Conservation (phyloP, 179 eudicot species). For the Beta macrorhiza region DNA sequence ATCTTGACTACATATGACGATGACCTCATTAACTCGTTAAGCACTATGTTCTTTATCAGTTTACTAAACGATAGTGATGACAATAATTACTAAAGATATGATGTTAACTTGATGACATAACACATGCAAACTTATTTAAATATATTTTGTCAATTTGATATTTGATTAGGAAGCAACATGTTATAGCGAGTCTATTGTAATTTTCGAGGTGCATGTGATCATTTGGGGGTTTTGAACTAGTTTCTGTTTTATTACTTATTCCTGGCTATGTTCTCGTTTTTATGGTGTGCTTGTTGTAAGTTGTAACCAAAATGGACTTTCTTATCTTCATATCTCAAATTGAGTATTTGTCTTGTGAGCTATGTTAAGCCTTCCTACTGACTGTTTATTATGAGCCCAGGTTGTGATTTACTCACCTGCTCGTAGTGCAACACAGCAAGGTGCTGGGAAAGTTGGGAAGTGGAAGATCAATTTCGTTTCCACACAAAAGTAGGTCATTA, state of each 20-base stretch:
- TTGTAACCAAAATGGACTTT: background rate
- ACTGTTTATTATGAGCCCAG: slow-evolving; percentile 29
- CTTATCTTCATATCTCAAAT: background rate
- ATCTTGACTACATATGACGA: background rate
- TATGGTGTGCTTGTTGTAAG: background rate
- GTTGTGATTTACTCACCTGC: slow-evolving; percentile 71
- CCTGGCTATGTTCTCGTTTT: background rate
- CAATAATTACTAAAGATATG: background rate
- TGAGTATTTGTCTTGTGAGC: background rate
- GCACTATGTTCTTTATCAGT: background rate
- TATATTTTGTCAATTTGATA: background rate
- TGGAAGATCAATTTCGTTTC: slow-evolving; percentile 76
- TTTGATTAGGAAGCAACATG: background rate
- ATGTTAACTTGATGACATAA: background rate
- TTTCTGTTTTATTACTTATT: background rate
- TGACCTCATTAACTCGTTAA: background rate
- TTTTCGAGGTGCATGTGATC: background rate
- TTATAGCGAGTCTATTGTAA: no score
- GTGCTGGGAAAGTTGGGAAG: slow-evolving; percentile 70
- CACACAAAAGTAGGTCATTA: slow-evolving; percentile 61
- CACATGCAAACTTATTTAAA: background rate
- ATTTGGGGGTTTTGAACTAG: background rate
- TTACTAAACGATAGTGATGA: background rate
- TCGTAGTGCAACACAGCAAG: slow-evolving; percentile 67
- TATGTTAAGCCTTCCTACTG: background rate